These are phyloP conservation scores for Neonectria magnoliae DNA, from an alignment of 2,329 filamentous ascomycete genomes.

Conservation along the genomic window DNA sequence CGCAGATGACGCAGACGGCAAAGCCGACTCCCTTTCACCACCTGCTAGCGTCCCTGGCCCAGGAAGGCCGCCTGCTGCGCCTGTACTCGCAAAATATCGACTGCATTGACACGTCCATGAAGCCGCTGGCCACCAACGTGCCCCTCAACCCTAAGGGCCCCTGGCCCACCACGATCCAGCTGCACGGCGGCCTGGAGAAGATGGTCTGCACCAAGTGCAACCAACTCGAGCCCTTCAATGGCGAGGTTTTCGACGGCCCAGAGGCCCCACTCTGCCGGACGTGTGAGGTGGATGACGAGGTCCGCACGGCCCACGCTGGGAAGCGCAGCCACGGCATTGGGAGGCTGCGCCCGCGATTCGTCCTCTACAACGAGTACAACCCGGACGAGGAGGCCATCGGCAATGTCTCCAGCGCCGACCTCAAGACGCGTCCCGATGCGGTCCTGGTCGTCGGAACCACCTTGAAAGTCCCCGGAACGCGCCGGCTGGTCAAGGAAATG, in stretches of 20 bases:
- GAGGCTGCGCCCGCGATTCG: conserved; percentile 88
- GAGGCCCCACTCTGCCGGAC: conserved; percentile 81
- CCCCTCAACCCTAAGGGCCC: conserved; percentile 85
- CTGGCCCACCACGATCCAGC: conserved; percentile 92
- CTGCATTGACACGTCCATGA: conserved; percentile 86
- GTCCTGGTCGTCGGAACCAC: conserved; percentile 96
- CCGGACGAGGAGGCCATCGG: conserved; percentile 97
- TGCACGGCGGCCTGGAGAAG: conserved; percentile 92
- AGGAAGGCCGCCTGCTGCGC: conserved; percentile 86
- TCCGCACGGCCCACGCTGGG: conserved; percentile 79
- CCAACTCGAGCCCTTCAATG: conserved; percentile 78
- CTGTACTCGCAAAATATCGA: conserved; percentile 98
- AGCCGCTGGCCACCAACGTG: conserved; percentile 81
- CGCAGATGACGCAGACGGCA: conserved; percentile 79
- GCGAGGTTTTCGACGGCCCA: conserved; percentile 83
- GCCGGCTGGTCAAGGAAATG: conserved; percentile 89
- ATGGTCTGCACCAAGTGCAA: conserved; percentile 98
- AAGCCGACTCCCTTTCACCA: conserved; percentile 92
- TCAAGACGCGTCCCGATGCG: conserved; percentile 87
- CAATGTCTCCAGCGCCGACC: conserved; percentile 85
- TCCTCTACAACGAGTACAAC: conserved; percentile 97
- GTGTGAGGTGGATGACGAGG: conserved; percentile 78
- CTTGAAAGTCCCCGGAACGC: conserved; percentile 92
- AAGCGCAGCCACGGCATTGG: conserved; percentile 95
- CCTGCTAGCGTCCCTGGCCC: conserved; percentile 87